Base-by-base conservation (phyloP, 805 yeast genomes). In the Jamesozyma spencerorum region DNA sequence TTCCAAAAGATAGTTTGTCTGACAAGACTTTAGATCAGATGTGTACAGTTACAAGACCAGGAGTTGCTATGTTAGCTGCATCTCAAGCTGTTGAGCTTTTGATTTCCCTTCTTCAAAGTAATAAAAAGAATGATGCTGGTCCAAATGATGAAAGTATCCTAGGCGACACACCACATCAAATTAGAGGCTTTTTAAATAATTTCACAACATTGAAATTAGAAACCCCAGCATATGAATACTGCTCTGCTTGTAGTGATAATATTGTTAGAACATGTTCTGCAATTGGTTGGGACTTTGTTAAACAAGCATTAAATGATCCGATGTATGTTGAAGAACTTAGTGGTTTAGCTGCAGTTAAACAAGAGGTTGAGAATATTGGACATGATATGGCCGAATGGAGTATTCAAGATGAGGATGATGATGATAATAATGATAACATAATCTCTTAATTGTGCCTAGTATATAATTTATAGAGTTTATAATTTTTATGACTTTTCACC, bases 31-130 rank as follows among this genome's bases (percentile, higher is more conserved):
- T 92, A 42, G 99, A 92, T 62, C 97, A 92, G 61, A 92, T 92
- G 97, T 92, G 99, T 56, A 92, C 99, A 0, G 98, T 92, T 1
- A 92, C 98, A 0, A 69, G 98, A 31, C 97, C 99, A 0, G 98
- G 99, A 0, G 88, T 83, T 1, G 95, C 99, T 0, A 65, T 83
- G 51, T 65, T 86, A 62, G 97, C 97, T 0, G 75, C 95, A 0
- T 77, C 96, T 0, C 64, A 80, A 29, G 94, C 94, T 0, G 94
- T 85, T 1, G 98, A 92, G 57, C 62, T 92, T 5, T 55, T 86
- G 45, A 83, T 84, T 0, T 75, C 92, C 1, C 46, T 85, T 0
- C 51, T 85, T 31, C 97, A 90, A 57, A 81, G 80, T 49, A 77
- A 77, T 0, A 57, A 62, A 5, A 14, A 4, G 2, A 73, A 72